Percentiles rank a stretch among this genome's conserved stretches.
Conservation (phyloP, 1,139 yeast genomes). For the Kodamaea fungicola region DNA sequence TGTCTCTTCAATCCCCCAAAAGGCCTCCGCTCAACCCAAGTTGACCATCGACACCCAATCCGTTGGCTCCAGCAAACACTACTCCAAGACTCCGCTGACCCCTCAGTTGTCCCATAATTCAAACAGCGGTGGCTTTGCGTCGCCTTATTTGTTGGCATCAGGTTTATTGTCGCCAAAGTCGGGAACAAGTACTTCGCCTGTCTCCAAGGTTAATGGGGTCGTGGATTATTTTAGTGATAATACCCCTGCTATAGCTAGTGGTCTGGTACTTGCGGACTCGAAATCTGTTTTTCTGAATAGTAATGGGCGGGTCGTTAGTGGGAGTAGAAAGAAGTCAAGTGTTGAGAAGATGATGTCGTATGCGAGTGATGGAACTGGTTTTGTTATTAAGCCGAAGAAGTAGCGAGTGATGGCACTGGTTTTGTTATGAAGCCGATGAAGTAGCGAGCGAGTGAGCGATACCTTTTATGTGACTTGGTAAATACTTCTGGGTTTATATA, state of each 20-base stretch:
- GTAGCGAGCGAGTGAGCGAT: too few relatives aligned
- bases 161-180: slow-evolving; percentile 51
- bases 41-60: slow-evolving; percentile 33
- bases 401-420: too few relatives aligned
- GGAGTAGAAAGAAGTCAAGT: slow-evolving; percentile 22
- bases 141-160: slow-evolving; percentile 59
- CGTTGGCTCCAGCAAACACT: slow-evolving; percentile 7
- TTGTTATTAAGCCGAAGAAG: slow-evolving; percentile 37
- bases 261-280: slow-evolving; percentile 5
- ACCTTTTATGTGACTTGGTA: too few relatives aligned
- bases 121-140: slow-evolving; percentile 46
- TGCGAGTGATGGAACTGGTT: slow-evolving; percentile 42
- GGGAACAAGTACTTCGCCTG: slow-evolving; percentile 14
- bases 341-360: slow-evolving; percentile 39
- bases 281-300: slow-evolving; percentile 21
- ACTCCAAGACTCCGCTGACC: slow-evolving; percentile 25
- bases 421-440: too few relatives aligned
- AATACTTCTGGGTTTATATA: too few relatives aligned
- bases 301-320: slow-evolving; percentile 24
- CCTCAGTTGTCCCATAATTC: slow-evolving; percentile 25
- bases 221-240: background rate
- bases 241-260: slow-evolving; percentile 1
- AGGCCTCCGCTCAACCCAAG: slow-evolving; percentile 19
- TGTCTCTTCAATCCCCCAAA: slow-evolving; percentile 17
- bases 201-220: background rate